Conservation (phyloP, 148 eudicot genomes). For the Drosera capensis region DNA sequence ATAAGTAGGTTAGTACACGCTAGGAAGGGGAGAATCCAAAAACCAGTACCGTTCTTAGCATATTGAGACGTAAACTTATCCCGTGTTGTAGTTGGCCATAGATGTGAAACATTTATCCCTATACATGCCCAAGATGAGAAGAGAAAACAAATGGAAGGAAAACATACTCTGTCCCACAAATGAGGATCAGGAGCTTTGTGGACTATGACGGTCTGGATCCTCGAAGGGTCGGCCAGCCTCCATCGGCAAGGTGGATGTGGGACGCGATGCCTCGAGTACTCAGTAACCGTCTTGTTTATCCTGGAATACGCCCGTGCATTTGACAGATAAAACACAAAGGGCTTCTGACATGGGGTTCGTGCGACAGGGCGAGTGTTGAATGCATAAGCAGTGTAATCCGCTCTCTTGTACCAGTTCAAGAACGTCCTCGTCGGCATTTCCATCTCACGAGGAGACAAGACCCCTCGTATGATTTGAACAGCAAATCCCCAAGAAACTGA, state of each 20-base stretch:
- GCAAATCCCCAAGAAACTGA: conserved; percentile 93
- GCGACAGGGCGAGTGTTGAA: conserved; percentile 79
- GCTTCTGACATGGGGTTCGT: conserved; percentile 69
- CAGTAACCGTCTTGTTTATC: conserved; percentile 44
- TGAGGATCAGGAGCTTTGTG: conserved; percentile 61
- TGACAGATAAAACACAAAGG: conserved; percentile 62
- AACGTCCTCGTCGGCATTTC: conserved; percentile 93
- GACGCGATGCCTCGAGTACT: conserved; percentile 35
- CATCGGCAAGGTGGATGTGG: conserved; percentile 55
- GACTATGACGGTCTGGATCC: conserved; percentile 33
- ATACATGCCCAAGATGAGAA: background rate
- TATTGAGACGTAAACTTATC: too few relatives aligned
- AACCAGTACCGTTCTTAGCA: too few relatives aligned
- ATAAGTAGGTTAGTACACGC: too few relatives aligned
- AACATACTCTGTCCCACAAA: conserved; percentile 75
- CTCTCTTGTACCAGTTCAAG: conserved; percentile 80
- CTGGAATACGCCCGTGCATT: conserved; percentile 21
- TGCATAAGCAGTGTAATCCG: conserved; percentile 73
- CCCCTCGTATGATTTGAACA: conserved; percentile 56
- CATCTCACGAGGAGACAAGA: conserved; percentile 71
- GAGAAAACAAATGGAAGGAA: background rate
- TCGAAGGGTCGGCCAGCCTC: conserved; percentile 51
- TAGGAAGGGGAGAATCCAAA: too few relatives aligned
- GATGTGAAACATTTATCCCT: too few relatives aligned
- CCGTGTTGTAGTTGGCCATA: too few relatives aligned